These are phyloP conservation scores for Oryza nivara DNA, from an alignment of 176 grass and related monocot species.

Conservation along the genomic window DNA sequence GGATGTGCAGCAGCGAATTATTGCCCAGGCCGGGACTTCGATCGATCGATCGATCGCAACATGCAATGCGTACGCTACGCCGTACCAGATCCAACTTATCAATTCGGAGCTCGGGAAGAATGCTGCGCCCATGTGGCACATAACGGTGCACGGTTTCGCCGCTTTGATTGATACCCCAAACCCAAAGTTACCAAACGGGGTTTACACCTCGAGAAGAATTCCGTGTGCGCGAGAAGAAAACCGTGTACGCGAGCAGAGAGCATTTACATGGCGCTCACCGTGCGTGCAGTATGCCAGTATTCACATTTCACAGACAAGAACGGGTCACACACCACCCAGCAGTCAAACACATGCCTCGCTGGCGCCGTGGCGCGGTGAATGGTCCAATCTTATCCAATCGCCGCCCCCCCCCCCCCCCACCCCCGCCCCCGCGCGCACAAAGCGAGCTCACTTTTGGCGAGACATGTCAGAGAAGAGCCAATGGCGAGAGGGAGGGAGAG, in stretches of 20 bases:
- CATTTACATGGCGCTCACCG: too few relatives aligned
- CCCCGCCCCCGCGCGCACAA: neutral
- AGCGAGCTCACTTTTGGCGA: conserved; percentile 21
- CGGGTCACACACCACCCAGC: neutral
- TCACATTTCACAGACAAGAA: too few relatives aligned
- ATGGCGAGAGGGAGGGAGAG: neutral
- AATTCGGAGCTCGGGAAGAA: neutral
- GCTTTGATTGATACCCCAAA: neutral
- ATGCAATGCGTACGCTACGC: neutral
- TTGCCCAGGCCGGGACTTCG: conserved; percentile 9
- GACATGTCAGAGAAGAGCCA: conserved; percentile 6
- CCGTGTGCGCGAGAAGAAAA: neutral
- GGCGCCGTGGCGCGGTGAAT: neutral
- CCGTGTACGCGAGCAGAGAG: too few relatives aligned
- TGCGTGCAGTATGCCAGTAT: too few relatives aligned
- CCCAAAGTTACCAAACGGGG: too few relatives aligned
- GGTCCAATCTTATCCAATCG: conserved; percentile 11
- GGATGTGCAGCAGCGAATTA: neutral
- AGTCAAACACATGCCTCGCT: neutral
- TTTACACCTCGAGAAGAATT: neutral
- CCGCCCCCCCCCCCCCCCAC: too few relatives aligned
- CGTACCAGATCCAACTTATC: neutral
- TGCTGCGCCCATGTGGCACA: conserved; percentile 7
- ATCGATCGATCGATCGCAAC: neutral
- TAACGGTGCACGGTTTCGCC: neutral